Conservation (phyloP, 345 rosid species). For the Atalantia buxifolia region DNA sequence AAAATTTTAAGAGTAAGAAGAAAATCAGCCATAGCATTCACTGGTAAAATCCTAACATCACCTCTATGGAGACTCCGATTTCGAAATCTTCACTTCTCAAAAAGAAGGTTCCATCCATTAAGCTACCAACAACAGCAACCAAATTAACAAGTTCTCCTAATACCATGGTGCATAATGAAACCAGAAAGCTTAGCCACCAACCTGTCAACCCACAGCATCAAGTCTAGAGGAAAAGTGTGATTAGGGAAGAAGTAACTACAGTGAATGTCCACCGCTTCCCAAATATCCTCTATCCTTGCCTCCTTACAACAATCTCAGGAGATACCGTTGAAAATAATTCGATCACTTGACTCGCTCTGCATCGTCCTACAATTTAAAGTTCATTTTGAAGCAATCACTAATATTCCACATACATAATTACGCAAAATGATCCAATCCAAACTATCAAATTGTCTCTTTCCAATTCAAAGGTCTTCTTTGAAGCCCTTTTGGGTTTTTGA, state of each 20-base stretch:
- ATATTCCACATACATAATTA: not conserved
- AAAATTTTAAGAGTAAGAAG: slow-evolving; percentile 31
- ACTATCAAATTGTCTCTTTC: too few species aligned
- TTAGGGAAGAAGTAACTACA: slow-evolving; percentile 87
- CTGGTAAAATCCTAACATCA: slow-evolving; percentile 81
- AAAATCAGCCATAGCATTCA: slow-evolving; percentile 81
- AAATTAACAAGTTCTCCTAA: slow-evolving; percentile 69
- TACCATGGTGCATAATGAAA: slow-evolving; percentile 62
- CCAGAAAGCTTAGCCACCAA: slow-evolving; percentile 72
- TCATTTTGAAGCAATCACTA: not conserved
- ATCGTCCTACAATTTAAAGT: slow-evolving; percentile 38
- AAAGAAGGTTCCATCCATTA: slow-evolving; percentile 40
- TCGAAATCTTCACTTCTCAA: slow-evolving; percentile 68
- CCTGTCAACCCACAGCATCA: slow-evolving; percentile 75
- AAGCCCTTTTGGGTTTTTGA: not conserved
- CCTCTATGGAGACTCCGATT: slow-evolving; percentile 67
- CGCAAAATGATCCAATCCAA: not conserved
- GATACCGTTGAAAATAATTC: slow-evolving; percentile 68
- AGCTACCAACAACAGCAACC: slow-evolving; percentile 74
- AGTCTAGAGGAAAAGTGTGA: slow-evolving; percentile 81
- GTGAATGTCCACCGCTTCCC: slow-evolving; percentile 98
- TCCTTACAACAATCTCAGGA: slow-evolving; percentile 87
- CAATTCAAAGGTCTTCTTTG: too few species aligned
- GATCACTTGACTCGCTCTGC: slow-evolving; percentile 78
- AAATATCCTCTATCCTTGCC: slow-evolving; percentile 87